phyloP scores from a whole-genome alignment of 768 basidiomycete genomes.

The Scleroderma citrinum region DNA sequence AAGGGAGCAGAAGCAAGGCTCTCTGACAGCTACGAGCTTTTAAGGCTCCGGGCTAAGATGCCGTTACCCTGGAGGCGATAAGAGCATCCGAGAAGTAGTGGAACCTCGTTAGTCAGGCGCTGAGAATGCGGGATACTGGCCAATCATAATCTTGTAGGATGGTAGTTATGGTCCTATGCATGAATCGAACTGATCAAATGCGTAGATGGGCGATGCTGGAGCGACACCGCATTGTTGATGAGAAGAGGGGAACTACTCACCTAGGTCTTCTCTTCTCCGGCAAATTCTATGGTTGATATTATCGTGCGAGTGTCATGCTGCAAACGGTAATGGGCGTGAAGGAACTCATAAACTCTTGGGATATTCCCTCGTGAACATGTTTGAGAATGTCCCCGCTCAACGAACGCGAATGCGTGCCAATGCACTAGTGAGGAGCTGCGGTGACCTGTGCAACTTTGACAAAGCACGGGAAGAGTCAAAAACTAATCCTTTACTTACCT shows the following conservation, averaged over 20 bases:
- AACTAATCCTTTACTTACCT: too few relatives aligned
- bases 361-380: background rate
- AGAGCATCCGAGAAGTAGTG: background rate
- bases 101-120: background rate
- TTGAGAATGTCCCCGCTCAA: background rate
- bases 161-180: background rate
- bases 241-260: background rate
- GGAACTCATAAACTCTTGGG: background rate
- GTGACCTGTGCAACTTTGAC: too few relatives aligned
- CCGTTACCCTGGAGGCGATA: background rate
- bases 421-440: too few relatives aligned
- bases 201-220: conserved; percentile 8
- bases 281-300: background rate
- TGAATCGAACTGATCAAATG: background rate
- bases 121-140: background rate
- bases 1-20: too few relatives aligned
- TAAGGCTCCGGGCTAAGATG: background rate
- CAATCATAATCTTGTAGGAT: background rate
- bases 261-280: background rate
- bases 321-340: too few relatives aligned
- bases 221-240: conserved; percentile 17
- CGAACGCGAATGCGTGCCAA: too few relatives aligned
- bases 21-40: background rate
- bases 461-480: too few relatives aligned
- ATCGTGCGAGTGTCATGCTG: background rate